phyloP scores from a whole-genome alignment of 768 basidiomycete genomes.

The Fibroporia radiculosa region DNA sequence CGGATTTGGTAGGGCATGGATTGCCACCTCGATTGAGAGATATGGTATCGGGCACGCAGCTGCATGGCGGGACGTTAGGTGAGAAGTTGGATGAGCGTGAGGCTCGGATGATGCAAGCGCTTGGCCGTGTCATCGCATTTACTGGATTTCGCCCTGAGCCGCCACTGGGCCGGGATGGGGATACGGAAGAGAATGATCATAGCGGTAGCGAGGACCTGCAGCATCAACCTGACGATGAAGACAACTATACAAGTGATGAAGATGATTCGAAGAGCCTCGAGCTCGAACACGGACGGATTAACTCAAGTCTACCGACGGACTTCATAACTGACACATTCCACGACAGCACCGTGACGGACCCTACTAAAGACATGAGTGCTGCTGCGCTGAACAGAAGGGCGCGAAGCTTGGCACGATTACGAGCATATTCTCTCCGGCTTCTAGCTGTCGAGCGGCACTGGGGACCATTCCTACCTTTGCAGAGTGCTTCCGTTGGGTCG shows the following conservation, averaged over 20 bases:
- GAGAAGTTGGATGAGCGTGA: slow-evolving; percentile 17
- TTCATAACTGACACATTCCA: neutral
- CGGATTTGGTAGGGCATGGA: slow-evolving; percentile 20
- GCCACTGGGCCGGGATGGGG: neutral
- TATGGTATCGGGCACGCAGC: slow-evolving; percentile 12
- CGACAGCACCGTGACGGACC: neutral
- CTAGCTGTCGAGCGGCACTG: slow-evolving; percentile 16
- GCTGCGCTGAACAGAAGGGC: slow-evolving; percentile 14
- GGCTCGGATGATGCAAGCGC: slow-evolving; percentile 27
- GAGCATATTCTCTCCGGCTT: slow-evolving; percentile 21
- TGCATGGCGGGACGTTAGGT: slow-evolving; percentile 9
- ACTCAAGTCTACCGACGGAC: too few relatives aligned
- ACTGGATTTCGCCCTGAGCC: slow-evolving; percentile 32
- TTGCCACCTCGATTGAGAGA: slow-evolving; percentile 27
- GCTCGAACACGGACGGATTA: too few relatives aligned
- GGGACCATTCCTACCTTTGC: slow-evolving; percentile 18
- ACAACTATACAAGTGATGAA: neutral
- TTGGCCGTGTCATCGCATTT: slow-evolving; percentile 36
- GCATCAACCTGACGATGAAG: too few relatives aligned
- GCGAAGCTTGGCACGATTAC: slow-evolving; percentile 18
- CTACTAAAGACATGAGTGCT: slow-evolving; percentile 4
- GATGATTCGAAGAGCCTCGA: too few relatives aligned
- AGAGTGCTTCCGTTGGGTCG: too few relatives aligned
- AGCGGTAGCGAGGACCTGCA: neutral
- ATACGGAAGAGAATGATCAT: neutral